These are phyloP conservation scores for Didymella sp. DNA, from an alignment of 2,329 filamentous ascomycete species.

Conservation along the genomic window DNA sequence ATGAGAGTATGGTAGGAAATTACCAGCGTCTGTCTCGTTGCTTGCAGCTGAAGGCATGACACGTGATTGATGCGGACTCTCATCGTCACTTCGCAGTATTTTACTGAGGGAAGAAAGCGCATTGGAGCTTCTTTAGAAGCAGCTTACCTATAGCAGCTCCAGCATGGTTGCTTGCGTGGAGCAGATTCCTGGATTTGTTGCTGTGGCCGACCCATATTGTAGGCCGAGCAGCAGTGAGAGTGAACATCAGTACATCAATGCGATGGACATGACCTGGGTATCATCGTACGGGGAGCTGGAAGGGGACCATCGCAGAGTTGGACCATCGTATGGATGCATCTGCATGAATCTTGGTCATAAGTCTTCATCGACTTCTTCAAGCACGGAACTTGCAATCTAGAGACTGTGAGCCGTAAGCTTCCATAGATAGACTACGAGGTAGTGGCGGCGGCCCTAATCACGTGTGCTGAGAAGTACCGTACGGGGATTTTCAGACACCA, in stretches of 20 bases:
- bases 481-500: slow-evolving; percentile 9
- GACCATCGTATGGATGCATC: neutral
- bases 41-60: too few species aligned
- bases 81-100: neutral
- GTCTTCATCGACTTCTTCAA: neutral
- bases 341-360: neutral
- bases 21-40: too few species aligned
- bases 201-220: neutral
- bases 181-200: neutral
- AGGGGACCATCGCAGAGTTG: neutral
- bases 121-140: neutral
- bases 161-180: neutral
- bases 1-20: too few species aligned
- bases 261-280: neutral
- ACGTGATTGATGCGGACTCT: too few species aligned
- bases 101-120: neutral
- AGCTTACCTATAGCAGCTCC: neutral
- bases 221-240: neutral
- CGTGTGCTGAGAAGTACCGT: slow-evolving; percentile 15
- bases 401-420: neutral
- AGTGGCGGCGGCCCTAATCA: slow-evolving; percentile 8
- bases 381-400: too few species aligned
- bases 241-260: neutral
- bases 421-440: neutral
- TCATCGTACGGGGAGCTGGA: neutral